Base-by-base conservation (phyloP, 1,284 basidiomycete species). In the Ustilago cynodontis region DNA sequence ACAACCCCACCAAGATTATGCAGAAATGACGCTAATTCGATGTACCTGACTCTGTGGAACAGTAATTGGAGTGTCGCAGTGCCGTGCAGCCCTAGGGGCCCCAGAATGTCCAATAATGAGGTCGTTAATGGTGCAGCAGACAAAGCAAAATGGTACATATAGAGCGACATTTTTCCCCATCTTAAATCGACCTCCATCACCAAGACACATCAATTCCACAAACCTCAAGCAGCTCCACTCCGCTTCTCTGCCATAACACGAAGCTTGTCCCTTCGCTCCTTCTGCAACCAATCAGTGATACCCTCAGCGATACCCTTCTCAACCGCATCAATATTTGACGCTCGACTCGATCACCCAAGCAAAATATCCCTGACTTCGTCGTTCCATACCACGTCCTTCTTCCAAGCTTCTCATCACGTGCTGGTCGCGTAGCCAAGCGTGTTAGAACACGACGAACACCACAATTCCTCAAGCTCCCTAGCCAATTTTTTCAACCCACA, bases 341-440 rank as follows among this genome's bases (percentile, higher is more conserved):
- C 41, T 20, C n/a, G 11, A 33, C 6, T 11, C 31, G 31, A 33
- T 33, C 31, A 33, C 31, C 5, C 31, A 33, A 33, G 31, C 31
- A 33, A 33, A 11, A 6, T 11, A 33, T 11, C 11, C 31, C 11
- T 33, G 31, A n/a, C 20, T 43, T 20, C n/a, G 11, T 43, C 41
- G 3, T 14, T 43, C 11, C 6, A 20, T n/a, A 43, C 20, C 41
- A 8, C 18, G 16, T 16, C 16, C 8, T n/a, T 43, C n/a, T 43
- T 20, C 4, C 20, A n/a, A 20, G 18, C 9, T n/a, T 9, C 7
- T 20, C 41, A 6, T 20, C 7, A 7, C 41, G 41, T 43, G 16
- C 41, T 41, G 41, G 41, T 37, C 54, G 39, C 61, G 28, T 64
- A 39, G 53, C 22, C 22, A 33, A n/a, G 14, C 24, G 35, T 52